Base-by-base conservation (phyloP, 2,329 filamentous ascomycete genomes). In the Coniosporium tulheliwenetii region DNA sequence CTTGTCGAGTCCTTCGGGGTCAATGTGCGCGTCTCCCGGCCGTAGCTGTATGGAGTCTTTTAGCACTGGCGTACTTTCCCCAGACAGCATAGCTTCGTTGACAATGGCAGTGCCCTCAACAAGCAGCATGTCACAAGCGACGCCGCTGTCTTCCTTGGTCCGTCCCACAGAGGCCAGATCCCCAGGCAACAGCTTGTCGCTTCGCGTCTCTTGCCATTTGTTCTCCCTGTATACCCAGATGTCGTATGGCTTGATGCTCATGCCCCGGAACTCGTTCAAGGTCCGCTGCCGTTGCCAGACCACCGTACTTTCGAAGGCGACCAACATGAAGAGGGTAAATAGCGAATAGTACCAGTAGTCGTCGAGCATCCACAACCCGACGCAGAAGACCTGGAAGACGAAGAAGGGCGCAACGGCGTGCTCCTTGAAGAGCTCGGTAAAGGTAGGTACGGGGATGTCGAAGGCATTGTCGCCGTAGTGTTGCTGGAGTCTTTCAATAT, bases 291-390 rank as follows among this genome's bases (percentile, higher is more conserved):
- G 79, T 66, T 98, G 91, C 93, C 91, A 98, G 12, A 98, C 93
- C 32, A 98, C 93, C 2, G 91, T 98, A 60, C 87, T 95, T 67
- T 98, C 91, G 52, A 98, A 98, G 44, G 77, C 80, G 50, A 98
- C 85, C 42, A 98, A 76, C 93, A 98, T 98, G 67, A 96, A 87
- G 15, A 98, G 78, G 1, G 93, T 98, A 63, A 98, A 98, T 14
- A 98, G 75, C 45, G 91, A 96, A 66, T 98, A 98, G 69, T 98
- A 98, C 91, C 93, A 98, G 66, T 96, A 98, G 64, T 98, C 93
- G 57, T 98, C 91, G 57, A 98, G 68, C 79, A 96, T 85, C 91
- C 91, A 98, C 45, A 98, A 68, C 12, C 91, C 93, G 43, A 98
- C 91, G 53, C 93, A 98, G 69, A 98, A 98, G 45, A 98, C 72